Base-by-base conservation (phyloP, 129 eudicot species). In the Chrysanthemum seticuspe region DNA sequence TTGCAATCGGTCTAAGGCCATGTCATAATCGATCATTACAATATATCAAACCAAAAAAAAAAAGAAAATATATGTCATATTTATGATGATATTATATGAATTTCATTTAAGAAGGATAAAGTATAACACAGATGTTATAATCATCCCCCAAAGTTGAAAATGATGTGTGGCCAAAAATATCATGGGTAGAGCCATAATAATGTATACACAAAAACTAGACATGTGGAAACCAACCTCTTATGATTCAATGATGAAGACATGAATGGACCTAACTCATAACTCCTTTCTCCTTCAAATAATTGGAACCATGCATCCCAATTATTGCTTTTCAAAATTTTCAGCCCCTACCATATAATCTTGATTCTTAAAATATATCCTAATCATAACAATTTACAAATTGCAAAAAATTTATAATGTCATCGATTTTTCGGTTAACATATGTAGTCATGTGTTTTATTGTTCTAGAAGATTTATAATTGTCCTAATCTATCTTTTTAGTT, bases 231-330 rank as follows among this genome's bases (percentile, higher is more conserved):
- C 72, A 80, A 56, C 79, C 72, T 70, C 61, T 55, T 78, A 61
- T 68, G 73, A 80, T 62, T 74, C 80, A 62, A 69, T 80, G 80
- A 80, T 75, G 80, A 80, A 74, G 80, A 80, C 80, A 74, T 74
- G 76, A 62, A 75, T 80, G 79, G 79, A 75, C 84, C 78, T n/a
- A 75, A 80, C 68, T 68, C 59, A 74, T 60, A 67, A 79, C 74
- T 70, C 74, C 50, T 58, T 31, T 50, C 79, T 49, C 67, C 74
- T 62, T 44, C 80, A 74, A 64, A 68, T 74, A 62, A 76, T 56
- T 80, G 76, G 63, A 74, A 68, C 76, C 68, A 80, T 62, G 57
- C 76, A 72, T 63, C 68, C 75, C 79, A 80, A 69, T 69, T 53
- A 80, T 80, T 80, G 55, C 2, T n/a, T 71, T 62, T 40, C 19